Percentiles rank a stretch among this genome's conserved stretches.
Conservation (phyloP, 2,329 filamentous ascomycete genomes). For the Phoma herbarum region DNA sequence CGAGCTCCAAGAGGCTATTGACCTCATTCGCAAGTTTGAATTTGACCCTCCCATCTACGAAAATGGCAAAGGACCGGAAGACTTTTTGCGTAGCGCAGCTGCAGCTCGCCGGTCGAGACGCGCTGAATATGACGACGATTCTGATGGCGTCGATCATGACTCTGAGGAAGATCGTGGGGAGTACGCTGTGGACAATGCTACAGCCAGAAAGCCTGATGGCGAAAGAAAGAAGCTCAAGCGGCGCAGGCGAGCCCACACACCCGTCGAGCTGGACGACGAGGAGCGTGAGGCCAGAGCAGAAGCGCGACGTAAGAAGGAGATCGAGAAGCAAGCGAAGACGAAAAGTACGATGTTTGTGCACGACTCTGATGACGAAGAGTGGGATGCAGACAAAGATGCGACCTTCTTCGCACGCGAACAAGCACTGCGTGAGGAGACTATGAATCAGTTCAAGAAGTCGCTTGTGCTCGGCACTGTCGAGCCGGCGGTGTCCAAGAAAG, state of each 20-base stretch:
- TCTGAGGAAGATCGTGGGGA: constrained; percentile 64
- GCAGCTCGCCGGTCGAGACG: constrained; percentile 51
- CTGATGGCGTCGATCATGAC: constrained; percentile 66
- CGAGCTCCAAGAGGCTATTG: constrained; percentile 72
- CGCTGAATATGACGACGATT: constrained; percentile 75
- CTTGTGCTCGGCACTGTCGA: constrained; percentile 55
- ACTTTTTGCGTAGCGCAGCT: constrained; percentile 75
- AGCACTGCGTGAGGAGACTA: constrained; percentile 67
- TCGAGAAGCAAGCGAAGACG: constrained; percentile 79
- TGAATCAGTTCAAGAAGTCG: constrained; percentile 57
- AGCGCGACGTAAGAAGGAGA: constrained; percentile 71
- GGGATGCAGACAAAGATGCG: constrained; percentile 74
- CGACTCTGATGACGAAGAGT: constrained; percentile 88
- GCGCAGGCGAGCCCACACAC: constrained; percentile 63
- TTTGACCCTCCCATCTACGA: constrained; percentile 81
- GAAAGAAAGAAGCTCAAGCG: constrained; percentile 65
- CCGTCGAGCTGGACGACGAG: constrained; percentile 69
- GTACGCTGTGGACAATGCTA: constrained; percentile 75
- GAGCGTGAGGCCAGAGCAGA: constrained; percentile 66
- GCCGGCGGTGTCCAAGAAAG: constrained; percentile 41
- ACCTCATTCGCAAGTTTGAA: constrained; percentile 78
- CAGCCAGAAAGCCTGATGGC: constrained; percentile 63
- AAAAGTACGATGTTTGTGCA: constrained; percentile 86
- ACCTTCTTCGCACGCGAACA: constrained; percentile 83
- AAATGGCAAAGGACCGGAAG: constrained; percentile 75